These are phyloP conservation scores for Powellomyces hirtus DNA, from an alignment of 192 early-diverging fungal genomes.

Conservation along the genomic window DNA sequence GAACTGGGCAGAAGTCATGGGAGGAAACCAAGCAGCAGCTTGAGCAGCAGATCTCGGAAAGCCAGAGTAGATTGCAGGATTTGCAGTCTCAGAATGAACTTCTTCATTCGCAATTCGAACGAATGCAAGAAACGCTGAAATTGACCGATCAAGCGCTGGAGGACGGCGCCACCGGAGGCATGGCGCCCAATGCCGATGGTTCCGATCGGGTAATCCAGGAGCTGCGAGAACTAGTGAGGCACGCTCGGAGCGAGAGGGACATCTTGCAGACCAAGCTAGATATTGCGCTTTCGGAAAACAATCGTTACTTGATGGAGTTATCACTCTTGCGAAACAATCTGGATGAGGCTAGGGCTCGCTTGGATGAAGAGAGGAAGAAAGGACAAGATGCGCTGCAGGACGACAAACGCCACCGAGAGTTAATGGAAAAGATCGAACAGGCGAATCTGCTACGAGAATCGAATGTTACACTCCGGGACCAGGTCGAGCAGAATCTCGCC, in stretches of 20 bases:
- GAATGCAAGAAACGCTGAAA: conserved; percentile 28
- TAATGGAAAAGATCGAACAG: conserved; percentile 67
- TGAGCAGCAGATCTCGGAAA: conserved; percentile 40
- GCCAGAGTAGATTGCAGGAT: conserved; percentile 51
- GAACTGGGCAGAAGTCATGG: conserved; percentile 43
- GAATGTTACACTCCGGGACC: conserved; percentile 68
- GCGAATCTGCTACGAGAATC: conserved; percentile 71
- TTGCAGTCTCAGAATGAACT: conserved; percentile 68
- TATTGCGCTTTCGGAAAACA: conserved; percentile 62
- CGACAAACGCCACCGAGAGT: conserved; percentile 54
- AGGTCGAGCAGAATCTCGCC: conserved; percentile 44
- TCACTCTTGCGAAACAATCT: conserved; percentile 64
- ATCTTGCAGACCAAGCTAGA: conserved; percentile 67
- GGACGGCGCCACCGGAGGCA: neutral
- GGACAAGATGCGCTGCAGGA: conserved; percentile 46
- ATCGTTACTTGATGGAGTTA: conserved; percentile 62
- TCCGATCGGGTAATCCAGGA: neutral
- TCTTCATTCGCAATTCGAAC: conserved; percentile 71
- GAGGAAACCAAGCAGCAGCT: conserved; percentile 43
- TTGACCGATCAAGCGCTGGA: neutral
- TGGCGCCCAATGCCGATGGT: neutral
- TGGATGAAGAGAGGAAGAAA: conserved; percentile 51
- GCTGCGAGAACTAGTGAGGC: conserved; percentile 59
- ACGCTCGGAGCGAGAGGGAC: conserved; percentile 72
- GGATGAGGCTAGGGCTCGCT: conserved; percentile 62